Base-by-base conservation (phyloP, 306 rosid genomes). In the Myrica gale region DNA sequence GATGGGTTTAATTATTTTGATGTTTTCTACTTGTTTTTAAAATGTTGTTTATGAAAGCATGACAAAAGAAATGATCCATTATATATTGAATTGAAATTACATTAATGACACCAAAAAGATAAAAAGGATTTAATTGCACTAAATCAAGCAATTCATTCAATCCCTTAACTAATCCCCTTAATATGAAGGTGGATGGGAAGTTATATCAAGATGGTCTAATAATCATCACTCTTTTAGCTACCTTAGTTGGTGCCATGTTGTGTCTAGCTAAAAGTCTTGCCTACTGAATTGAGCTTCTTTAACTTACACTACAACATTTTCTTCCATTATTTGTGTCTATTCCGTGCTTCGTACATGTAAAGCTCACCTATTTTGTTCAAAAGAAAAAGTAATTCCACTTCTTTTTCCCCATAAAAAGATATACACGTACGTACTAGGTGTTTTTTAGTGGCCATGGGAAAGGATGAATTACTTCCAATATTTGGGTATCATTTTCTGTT, bases 171-270 rank as follows among this genome's bases (percentile, higher is more conserved):
- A 26, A 26, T 26, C 2, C 37, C n/a, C 44, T 47, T 5, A 41
- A 41, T 67, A 67, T 72, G 71, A 55, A 71, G 67, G 87, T 80
- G 43, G 87, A 50, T 83, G 65, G 60, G 76, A 58, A 75, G 83
- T 81, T 65, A 63, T 74, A 75, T 83, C 82, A 68, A 70, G 11
- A 42, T 7, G 51, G 66, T 77, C 63, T 67, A 73, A 82, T n/a
- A n/a, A n/a, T n/a, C n/a, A n/a, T 82, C 82, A 74, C 32, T 48
- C 15, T 19, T 43, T 69, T n/a, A 60, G 43, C n/a, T 58, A 47
- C 50, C 55, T 4, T 9, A 48, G 10, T 68, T 65, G 82, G 71
- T 72, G 76, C 80, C 72, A 37, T 69, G 78, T 78, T 63, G 20
- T 32, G 9, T 70, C 50, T 72, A 63, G 61, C 47, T 57, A 13